Conservation (phyloP, 2,329 filamentous ascomycete species). For the Talaromyces sp. region DNA sequence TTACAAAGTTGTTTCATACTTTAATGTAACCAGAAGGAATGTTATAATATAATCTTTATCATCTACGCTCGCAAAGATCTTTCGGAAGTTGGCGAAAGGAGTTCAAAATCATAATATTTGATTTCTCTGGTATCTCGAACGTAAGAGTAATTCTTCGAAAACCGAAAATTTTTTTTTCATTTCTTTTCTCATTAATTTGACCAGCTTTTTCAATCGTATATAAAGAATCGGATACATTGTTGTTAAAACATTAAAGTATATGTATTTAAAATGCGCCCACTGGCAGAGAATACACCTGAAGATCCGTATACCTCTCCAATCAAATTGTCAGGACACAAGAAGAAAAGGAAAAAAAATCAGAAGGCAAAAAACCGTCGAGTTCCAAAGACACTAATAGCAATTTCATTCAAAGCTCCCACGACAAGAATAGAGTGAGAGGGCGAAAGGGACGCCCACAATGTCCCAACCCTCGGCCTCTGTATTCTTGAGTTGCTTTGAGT, state of each 20-base stretch:
- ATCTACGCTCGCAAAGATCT: not conserved
- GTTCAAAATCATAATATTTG: not conserved
- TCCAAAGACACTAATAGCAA: not conserved
- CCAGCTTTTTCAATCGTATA: not conserved
- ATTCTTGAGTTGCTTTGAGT: not conserved
- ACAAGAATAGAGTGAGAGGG: not conserved
- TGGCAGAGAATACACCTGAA: conserved; percentile 4
- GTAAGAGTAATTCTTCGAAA: not conserved
- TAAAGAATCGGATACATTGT: conserved; percentile 2
- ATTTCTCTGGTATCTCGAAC: not conserved
- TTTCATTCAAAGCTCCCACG: not conserved
- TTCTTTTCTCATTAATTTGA: not conserved
- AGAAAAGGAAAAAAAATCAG: not conserved
- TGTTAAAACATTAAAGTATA: conserved; percentile 13
- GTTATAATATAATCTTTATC: not conserved
- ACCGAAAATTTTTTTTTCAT: not conserved
- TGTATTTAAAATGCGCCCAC: conserved; percentile 8
- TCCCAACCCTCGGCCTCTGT: not conserved
- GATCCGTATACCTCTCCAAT: not conserved
- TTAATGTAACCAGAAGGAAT: not conserved
- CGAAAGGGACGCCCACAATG: not conserved
- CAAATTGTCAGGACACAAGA: not conserved
- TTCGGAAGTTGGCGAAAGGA: not conserved
- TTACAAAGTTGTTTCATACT: not conserved
- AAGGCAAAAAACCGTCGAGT: not conserved